Conservation (phyloP, 2,329 filamentous ascomycete species). For the Phoma herbarum region DNA sequence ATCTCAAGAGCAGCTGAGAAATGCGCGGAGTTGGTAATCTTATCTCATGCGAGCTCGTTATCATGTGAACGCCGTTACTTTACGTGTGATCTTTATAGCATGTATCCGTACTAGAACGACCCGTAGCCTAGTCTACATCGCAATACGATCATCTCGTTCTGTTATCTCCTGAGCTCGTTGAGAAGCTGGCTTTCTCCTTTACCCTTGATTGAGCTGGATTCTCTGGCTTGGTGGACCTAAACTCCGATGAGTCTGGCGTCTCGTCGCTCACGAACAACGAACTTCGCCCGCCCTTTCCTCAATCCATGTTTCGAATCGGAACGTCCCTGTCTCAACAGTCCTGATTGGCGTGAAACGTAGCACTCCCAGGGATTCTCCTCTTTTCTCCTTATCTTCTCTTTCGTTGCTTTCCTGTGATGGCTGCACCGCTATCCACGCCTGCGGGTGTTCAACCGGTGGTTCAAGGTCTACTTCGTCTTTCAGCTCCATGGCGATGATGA, state of each 20-base stretch:
- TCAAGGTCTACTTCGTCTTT: constrained; percentile 64
- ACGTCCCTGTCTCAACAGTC: constrained; percentile 70
- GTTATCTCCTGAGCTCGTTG: constrained; percentile 26
- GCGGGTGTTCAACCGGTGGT: constrained; percentile 59
- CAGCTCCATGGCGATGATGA: constrained; percentile 79
- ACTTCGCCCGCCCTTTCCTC: constrained; percentile 69
- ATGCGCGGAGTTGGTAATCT: background rate
- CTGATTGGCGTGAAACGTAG: constrained; percentile 68
- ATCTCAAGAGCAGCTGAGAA: background rate
- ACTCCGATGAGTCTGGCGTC: background rate
- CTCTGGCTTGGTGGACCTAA: background rate
- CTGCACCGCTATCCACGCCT: constrained; percentile 69
- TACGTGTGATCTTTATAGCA: background rate
- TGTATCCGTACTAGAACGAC: background rate
- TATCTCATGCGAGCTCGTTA: no score
- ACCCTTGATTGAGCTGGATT: background rate
- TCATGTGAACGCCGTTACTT: background rate
- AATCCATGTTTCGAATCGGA: constrained; percentile 74
- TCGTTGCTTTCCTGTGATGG: constrained; percentile 46
- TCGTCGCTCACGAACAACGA: constrained; percentile 32
- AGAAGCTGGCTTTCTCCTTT: constrained; percentile 17
- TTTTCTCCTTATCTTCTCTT: constrained; percentile 16
- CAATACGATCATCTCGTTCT: background rate
- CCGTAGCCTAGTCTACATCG: background rate
- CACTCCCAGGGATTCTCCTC: constrained; percentile 57